These are phyloP conservation scores for Kodamaea hsintzibuensis DNA, from an alignment of 805 yeast genomes.

Conservation along the genomic window DNA sequence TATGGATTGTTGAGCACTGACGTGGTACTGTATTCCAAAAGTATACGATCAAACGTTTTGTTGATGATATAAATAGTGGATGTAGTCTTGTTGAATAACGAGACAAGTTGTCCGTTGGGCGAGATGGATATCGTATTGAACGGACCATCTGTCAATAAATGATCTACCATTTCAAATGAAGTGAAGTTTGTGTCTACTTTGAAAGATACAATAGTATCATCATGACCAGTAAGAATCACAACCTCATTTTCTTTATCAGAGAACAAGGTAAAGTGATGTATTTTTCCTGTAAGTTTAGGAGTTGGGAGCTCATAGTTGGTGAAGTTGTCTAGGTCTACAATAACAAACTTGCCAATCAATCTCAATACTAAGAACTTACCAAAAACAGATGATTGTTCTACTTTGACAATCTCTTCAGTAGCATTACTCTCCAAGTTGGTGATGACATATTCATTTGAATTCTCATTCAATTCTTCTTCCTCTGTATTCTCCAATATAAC, in stretches of 20 bases:
- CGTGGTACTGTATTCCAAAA: conserved; percentile 47
- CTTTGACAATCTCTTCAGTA: conserved; percentile 28
- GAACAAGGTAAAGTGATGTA: conserved; percentile 23
- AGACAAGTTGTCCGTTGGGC: conserved; percentile 57
- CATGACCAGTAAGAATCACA: conserved; percentile 26
- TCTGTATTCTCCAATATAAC: conserved; percentile 17
- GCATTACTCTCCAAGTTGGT: conserved; percentile 35
- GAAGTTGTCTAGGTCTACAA: conserved; percentile 41
- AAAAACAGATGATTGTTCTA: conserved; percentile 33
- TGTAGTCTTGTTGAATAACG: conserved; percentile 39
- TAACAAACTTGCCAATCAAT: conserved; percentile 32
- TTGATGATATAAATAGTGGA: conserved; percentile 53
- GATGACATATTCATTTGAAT: conserved; percentile 25
- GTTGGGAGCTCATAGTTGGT: conserved; percentile 39
- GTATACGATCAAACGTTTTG: conserved; percentile 43
- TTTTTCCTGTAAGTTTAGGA: conserved; percentile 15
- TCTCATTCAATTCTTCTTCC: neutral
- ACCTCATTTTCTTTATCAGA: conserved; percentile 15
- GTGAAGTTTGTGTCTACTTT: conserved; percentile 22
- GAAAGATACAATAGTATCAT: conserved; percentile 27
- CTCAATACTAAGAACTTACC: conserved; percentile 46
- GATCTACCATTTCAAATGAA: conserved; percentile 34
- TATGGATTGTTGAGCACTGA: conserved; percentile 37
- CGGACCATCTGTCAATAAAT: conserved; percentile 49
- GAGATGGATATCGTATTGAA: conserved; percentile 45